These are phyloP conservation scores for Tuber brumale DNA, from an alignment of 495 filamentous ascomycete species.

Conservation along the genomic window DNA sequence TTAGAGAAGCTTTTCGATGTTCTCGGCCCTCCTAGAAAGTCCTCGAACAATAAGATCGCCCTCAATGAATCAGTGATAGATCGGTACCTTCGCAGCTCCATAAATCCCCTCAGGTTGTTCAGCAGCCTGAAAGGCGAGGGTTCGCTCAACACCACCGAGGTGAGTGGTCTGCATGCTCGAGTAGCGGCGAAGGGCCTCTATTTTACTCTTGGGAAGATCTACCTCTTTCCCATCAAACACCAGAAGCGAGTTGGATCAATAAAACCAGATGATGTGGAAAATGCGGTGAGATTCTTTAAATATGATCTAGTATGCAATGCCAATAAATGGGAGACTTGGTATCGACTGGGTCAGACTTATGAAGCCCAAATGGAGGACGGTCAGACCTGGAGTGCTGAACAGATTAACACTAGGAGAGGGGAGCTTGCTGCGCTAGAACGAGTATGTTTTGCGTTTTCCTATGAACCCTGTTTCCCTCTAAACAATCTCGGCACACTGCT, in stretches of 20 bases:
- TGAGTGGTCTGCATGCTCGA: constrained; percentile 49
- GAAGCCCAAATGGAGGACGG: constrained; percentile 87
- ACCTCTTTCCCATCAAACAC: constrained; percentile 78
- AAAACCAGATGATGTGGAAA: constrained; percentile 77
- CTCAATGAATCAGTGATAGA: constrained; percentile 48
- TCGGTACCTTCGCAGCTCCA: constrained; percentile 66
- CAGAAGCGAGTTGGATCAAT: constrained; percentile 71
- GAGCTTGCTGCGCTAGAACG: constrained; percentile 73
- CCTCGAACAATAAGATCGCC: constrained; percentile 35
- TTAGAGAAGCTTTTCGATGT: constrained; percentile 82
- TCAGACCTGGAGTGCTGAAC: constrained; percentile 90
- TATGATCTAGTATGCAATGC: constrained; percentile 79
- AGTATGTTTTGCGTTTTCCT: background rate
- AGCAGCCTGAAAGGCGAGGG: constrained; percentile 69
- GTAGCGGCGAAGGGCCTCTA: constrained; percentile 85
- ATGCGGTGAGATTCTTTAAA: constrained; percentile 71
- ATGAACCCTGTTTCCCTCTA: background rate
- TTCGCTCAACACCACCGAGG: constrained; percentile 51
- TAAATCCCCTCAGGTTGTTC: constrained; percentile 76
- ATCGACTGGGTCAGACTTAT: constrained; percentile 82
- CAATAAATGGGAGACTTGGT: constrained; percentile 94
- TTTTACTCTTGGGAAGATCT: constrained; percentile 80
- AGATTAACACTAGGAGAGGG: constrained; percentile 74
- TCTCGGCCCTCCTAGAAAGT: constrained; percentile 49
- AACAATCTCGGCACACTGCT: background rate